Conservation (phyloP, 2,329 filamentous ascomycete species). For the Cytospora schulzeri region DNA sequence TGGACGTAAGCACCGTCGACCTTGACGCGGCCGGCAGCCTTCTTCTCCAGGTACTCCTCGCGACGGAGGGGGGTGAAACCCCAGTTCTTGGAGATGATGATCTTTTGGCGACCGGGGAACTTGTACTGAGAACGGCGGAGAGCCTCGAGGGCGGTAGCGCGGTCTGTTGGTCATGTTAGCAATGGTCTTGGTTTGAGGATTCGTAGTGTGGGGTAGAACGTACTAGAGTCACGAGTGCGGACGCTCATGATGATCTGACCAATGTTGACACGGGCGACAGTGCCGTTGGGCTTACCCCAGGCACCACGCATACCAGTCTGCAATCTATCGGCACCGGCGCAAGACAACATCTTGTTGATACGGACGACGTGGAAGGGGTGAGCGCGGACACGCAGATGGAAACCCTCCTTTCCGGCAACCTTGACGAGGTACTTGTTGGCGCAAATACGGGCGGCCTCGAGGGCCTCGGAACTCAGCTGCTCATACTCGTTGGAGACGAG, state of each 20-base stretch:
- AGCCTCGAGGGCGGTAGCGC: constrained; percentile 92
- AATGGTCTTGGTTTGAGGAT: not conserved
- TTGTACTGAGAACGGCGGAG: constrained; percentile 99
- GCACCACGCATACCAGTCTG: constrained; percentile 99
- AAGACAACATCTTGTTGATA: constrained; percentile 99
- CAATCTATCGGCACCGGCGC: constrained; percentile 99
- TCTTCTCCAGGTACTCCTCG: constrained; percentile 96
- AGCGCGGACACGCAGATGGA: constrained; percentile 79
- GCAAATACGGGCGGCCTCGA: constrained; percentile 99
- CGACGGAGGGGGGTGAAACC: constrained; percentile 98
- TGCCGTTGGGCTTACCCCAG: constrained; percentile 99
- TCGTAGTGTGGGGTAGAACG: constrained; percentile 40
- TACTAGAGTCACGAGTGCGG: constrained; percentile 92
- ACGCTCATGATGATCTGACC: constrained; percentile 98
- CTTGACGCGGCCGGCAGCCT: constrained; percentile 90
- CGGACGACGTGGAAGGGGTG: constrained; percentile 99
- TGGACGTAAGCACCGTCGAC: constrained; percentile 99
- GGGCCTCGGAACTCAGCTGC: constrained; percentile 98
- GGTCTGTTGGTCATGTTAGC: constrained; percentile 58
- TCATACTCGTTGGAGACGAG: constrained; percentile 99
- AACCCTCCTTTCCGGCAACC: constrained; percentile 70
- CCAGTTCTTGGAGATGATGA: constrained; percentile 99
- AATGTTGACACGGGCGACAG: constrained; percentile 99
- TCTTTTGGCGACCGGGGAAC: constrained; percentile 99
- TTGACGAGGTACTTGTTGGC: constrained; percentile 96